Conservation (phyloP, 208 protist species). For the Crithidia brevicula region DNA sequence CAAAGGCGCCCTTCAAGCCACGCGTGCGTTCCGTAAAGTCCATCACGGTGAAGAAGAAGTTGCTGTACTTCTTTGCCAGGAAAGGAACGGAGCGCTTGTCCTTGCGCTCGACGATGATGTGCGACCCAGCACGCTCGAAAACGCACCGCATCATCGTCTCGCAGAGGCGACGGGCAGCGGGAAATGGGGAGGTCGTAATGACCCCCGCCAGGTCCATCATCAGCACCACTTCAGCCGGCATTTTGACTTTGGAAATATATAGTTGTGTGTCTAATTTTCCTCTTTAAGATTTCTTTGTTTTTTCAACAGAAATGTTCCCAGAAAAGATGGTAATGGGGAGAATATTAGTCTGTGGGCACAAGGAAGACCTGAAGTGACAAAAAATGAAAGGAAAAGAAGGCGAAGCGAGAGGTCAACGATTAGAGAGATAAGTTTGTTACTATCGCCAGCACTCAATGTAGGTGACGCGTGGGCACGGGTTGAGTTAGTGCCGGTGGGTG, state of each 20-base stretch:
- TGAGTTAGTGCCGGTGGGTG: no score
- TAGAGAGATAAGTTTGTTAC: no score
- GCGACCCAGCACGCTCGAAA: conserved; percentile 63
- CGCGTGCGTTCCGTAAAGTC: conserved; percentile 67
- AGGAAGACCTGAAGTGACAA: background rate
- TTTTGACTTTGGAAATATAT: no score
- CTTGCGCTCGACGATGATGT: conserved; percentile 45
- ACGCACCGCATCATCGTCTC: conserved; percentile 79
- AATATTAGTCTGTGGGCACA: no score
- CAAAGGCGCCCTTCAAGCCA: conserved; percentile 53
- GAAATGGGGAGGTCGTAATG: conserved; percentile 69
- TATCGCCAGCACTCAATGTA: no score
- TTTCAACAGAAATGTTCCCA: no score
- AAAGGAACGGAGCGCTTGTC: conserved; percentile 45
- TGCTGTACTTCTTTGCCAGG: conserved; percentile 70
- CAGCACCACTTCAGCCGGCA: conserved; percentile 78
- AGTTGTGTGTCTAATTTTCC: no score
- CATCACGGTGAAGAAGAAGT: conserved; percentile 71
- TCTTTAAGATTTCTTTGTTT: no score
- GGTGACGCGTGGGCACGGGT: no score
- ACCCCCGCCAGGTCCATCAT: conserved; percentile 81
- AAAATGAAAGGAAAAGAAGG: background rate
- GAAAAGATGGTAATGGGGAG: no score
- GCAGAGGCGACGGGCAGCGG: conserved; percentile 61
- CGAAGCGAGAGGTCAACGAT: conserved; percentile 12